Evolutionary conservation across 1,284 basidiomycete genomes (phyloP), one percentile per base, ranked within the genome.

Genomic region (Tausonia pullulans): DNA sequence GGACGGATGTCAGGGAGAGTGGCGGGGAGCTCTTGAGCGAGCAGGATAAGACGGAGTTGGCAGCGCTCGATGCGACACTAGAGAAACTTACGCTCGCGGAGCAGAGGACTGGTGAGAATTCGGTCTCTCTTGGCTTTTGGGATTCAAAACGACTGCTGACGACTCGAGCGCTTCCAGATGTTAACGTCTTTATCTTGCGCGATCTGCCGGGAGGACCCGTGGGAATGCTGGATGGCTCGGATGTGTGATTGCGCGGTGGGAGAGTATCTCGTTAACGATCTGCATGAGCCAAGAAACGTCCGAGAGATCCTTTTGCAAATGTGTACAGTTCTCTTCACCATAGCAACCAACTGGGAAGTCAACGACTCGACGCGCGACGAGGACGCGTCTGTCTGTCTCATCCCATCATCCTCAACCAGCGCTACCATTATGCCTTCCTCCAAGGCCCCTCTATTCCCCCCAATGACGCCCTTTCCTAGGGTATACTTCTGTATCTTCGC

Each of bases 161-260:
- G 45, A 59, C 3, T 10, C 6, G 5, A 16, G 1, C 43, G 27
- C 10, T 27, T n/a, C 43, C 16, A 66, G 90, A 93, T 69, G 84
- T 91, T 71, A 83, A 84, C 61, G 84, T 91, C 53, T 93, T 94
- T 74, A 84, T 94, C 69, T 76, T 94, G 63, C 83, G 85, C 70
- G 90, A 94, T 74, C 79, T 94, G 58, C 77, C 77, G 2, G 77
- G 77, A 13, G 70, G 70, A 16, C 69, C 70, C 50, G 44, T 56
- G 40, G 62, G 66, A 5, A 52, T 61, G 39, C 16, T 61, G 50
- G 27, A 27, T 27, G 27, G 52, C 52, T 13, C 27, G 52, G 13
- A 54, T 54, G 52, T 60, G 43, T 48, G 10, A 27, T 5, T 60
- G 11, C 41, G 27, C 27, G 27, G 27, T 27, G 27, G 27, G 27